Conservation (phyloP, 495 filamentous ascomycete species). For the Stereocaulon alpinum region DNA sequence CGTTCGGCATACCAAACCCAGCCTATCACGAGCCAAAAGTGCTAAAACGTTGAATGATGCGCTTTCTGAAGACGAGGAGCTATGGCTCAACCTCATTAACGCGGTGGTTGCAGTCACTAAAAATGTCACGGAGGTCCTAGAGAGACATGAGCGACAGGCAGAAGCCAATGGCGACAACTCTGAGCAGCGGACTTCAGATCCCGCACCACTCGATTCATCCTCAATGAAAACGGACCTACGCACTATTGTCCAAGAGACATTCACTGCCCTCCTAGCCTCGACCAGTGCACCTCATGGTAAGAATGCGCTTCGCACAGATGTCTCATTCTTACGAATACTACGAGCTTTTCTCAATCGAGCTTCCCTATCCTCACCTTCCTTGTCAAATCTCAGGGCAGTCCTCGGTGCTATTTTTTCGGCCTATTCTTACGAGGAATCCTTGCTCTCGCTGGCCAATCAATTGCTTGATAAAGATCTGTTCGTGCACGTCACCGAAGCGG, state of each 20-base stretch:
- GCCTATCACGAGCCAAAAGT: slow-evolving; percentile 33
- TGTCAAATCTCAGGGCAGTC: slow-evolving; percentile 77
- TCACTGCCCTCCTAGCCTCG: slow-evolving; percentile 73
- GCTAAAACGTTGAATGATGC: slow-evolving; percentile 43
- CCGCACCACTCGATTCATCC: slow-evolving; percentile 3
- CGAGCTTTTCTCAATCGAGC: slow-evolving; percentile 83
- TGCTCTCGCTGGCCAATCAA: slow-evolving; percentile 72
- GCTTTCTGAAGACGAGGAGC: slow-evolving; percentile 63
- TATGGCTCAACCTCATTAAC: slow-evolving; percentile 91
- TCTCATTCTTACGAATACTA: slow-evolving; percentile 82
- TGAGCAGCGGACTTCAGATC: not conserved
- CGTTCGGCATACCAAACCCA: slow-evolving; percentile 28
- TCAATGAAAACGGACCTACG: slow-evolving; percentile 57
- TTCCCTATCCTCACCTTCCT: slow-evolving; percentile 66
- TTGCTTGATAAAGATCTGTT: slow-evolving; percentile 88
- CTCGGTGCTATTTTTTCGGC: slow-evolving; percentile 85
- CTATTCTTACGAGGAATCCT: slow-evolving; percentile 84
- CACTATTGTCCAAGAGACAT: slow-evolving; percentile 74
- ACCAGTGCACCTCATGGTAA: slow-evolving; percentile 35
- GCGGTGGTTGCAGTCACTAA: slow-evolving; percentile 71
- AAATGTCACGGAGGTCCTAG: slow-evolving; percentile 36
- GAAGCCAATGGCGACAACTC: not conserved
- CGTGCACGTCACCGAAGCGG: slow-evolving; percentile 65
- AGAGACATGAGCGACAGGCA: slow-evolving; percentile 12
- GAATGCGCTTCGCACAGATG: slow-evolving; percentile 39